Evolutionary conservation across 805 yeast genomes (phyloP), one percentile per base, ranked within the genome.

Genomic region (Candida coleopterorum): DNA sequence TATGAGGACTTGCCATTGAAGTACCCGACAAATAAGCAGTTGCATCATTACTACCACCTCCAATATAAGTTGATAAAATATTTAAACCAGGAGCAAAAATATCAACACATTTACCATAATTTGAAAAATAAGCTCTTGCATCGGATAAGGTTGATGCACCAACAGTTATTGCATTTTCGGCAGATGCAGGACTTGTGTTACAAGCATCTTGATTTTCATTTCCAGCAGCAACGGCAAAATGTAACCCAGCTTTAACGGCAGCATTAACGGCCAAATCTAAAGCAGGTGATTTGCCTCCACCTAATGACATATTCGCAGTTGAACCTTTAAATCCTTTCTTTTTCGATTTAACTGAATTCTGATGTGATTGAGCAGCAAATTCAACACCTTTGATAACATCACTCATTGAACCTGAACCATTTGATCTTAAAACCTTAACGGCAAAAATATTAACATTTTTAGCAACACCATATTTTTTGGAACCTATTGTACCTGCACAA

Each of bases 1-100:
- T 89, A 56, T 88, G 96, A 31, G 98, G 97, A 25, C 97, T 84
- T 16, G 97, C 96, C 98, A 90, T 90, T 11, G 97, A 90, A 9
- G 97, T 90, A 64, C 98, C 98, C 25, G 95, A 84, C 58, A 85
- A 70, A 26, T 85, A 77, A 30, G 93, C 88, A 47, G 90, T 82
- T 29, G 88, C 85, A 37, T 76, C 28, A 35, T 74, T 70, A 4
- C 87, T 79, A 30, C 94, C 93, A 30, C 94, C 93, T 29, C 94
- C 93, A 58, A 81, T 84, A 58, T 83, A 85, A 25, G 90, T 83
- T 29, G 96, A 86, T 48, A 82, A 70, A 43, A 90, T 78, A 58
- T 86, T 82, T 53, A 87, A 81, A 55, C 98, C 98, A 17, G 98
- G 98, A 20, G 95, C 98, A 57, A 87, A 90, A 46, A 90, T 82